Conservation (phyloP, 441 rosid genomes). For the Manihot esculenta region DNA sequence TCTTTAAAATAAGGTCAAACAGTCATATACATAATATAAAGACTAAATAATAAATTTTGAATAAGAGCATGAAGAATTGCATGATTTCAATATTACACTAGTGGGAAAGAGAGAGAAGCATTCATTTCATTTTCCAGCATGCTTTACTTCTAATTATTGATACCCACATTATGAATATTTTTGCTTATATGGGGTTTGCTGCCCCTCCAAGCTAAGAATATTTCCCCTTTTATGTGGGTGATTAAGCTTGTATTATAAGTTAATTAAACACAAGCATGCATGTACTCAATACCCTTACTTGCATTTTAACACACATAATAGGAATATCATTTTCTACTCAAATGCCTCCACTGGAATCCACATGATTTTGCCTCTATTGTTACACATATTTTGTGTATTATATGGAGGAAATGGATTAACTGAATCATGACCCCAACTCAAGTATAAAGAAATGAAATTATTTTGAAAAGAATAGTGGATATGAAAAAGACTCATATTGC, state of each 20-base stretch:
- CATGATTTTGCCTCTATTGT: too few relatives aligned
- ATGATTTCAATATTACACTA: slow-evolving; percentile 1
- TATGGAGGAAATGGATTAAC: too few relatives aligned
- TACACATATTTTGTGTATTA: too few relatives aligned
- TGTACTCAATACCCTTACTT: slow-evolving; percentile 14
- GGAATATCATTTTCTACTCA: slow-evolving; percentile 26
- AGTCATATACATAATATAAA: too few relatives aligned
- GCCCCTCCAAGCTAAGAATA: slow-evolving; percentile 42
- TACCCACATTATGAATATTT: slow-evolving; percentile 8
- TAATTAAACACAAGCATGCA: slow-evolving; percentile 10
- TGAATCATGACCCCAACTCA: too few relatives aligned
- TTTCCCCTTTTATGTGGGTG: neutral
- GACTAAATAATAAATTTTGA: too few relatives aligned
- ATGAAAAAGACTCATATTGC: too few relatives aligned
- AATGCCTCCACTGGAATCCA: neutral
- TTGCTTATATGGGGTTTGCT: slow-evolving; percentile 33
- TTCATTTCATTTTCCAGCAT: slow-evolving; percentile 30
- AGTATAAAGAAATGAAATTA: too few relatives aligned
- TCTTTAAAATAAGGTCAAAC: too few relatives aligned
- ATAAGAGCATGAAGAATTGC: too few relatives aligned
- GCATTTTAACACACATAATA: slow-evolving; percentile 19
- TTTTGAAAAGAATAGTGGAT: too few relatives aligned
- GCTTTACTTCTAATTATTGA: slow-evolving; percentile 27
- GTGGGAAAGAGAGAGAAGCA: slow-evolving; percentile 14
- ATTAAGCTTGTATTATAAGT: slow-evolving; percentile 14